Percentiles rank a stretch among this genome's conserved stretches.
Evolutionary conservation across 2,329 filamentous ascomycete genomes (phyloP).

Genomic region (Cercospora sojina): DNA sequence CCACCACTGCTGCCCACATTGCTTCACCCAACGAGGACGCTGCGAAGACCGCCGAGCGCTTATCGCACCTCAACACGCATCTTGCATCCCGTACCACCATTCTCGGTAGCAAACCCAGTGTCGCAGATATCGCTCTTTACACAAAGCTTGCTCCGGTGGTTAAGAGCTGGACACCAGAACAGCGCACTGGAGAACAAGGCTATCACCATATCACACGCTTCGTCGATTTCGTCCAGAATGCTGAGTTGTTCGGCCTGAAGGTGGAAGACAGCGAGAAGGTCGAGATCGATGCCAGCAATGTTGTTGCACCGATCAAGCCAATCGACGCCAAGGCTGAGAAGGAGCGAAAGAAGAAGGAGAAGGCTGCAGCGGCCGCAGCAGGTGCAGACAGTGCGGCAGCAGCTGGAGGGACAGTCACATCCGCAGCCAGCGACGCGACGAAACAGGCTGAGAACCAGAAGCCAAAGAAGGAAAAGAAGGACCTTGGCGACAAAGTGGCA

Average conservation of each 20-base stretch:
- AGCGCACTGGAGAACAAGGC: conserved; percentile 85
- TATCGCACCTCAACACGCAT: conserved; percentile 80
- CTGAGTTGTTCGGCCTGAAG: conserved; percentile 66
- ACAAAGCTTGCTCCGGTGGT: conserved; percentile 73
- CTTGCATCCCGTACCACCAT: conserved; percentile 85
- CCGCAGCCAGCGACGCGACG: conserved; percentile 44
- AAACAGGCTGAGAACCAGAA: conserved; percentile 46
- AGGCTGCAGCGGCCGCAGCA: conserved; percentile 59
- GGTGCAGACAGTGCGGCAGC: conserved; percentile 54
- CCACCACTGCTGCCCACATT: conserved; percentile 72
- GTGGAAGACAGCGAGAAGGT: conserved; percentile 74
- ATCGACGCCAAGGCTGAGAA: conserved; percentile 93
- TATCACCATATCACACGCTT: conserved; percentile 88
- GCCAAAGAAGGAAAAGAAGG: conserved; percentile 44
- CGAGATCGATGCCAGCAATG: conserved; percentile 71
- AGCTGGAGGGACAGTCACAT: conserved; percentile 45
- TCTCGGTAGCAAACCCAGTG: conserved; percentile 83
- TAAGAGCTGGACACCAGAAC: conserved; percentile 75
- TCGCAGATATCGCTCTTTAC: conserved; percentile 83
- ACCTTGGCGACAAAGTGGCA: conserved; percentile 51
- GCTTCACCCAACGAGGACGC: conserved; percentile 60
- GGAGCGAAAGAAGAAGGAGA: conserved; percentile 94
- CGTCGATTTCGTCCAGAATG: conserved; percentile 93
- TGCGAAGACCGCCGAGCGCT: conserved; percentile 59
- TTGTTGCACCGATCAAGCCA: conserved; percentile 84